Evolutionary conservation across 352 stramenopile species (phyloP).

Genomic region (Phytophthora nicotianae): DNA sequence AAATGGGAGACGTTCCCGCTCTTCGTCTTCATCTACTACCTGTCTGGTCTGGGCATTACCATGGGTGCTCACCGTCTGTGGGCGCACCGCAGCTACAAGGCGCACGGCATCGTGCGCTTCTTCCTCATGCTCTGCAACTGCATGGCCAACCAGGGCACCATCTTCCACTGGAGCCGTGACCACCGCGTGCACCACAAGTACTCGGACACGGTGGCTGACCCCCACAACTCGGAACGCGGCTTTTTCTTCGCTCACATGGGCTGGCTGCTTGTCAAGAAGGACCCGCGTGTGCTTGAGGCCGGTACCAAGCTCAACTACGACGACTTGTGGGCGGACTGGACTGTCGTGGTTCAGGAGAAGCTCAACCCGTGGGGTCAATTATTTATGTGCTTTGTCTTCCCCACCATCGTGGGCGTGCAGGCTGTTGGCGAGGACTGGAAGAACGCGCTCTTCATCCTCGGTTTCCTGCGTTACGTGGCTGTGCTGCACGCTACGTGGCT

Average conservation of each 20-base stretch:
- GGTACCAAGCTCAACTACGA: conserved; percentile 96
- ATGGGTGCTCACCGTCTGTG: conserved; percentile 98
- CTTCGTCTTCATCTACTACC: conserved; percentile 94
- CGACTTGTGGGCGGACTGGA: conserved; percentile 96
- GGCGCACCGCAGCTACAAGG: conserved; percentile 97
- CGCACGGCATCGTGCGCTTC: conserved; percentile 89
- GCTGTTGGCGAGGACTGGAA: conserved; percentile 94
- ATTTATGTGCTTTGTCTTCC: conserved; percentile 98
- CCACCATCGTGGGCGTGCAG: conserved; percentile 89
- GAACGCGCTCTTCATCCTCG: conserved; percentile 96
- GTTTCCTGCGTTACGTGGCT: conserved; percentile 93
- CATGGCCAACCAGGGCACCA: conserved; percentile 98
- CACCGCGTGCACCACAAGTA: conserved; percentile 99
- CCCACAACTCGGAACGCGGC: conserved; percentile 96
- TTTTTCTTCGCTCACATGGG: conserved; percentile 99
- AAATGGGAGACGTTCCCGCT: conserved; percentile 90
- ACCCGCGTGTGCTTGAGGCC: conserved; percentile 90
- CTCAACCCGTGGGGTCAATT: conserved; percentile 97
- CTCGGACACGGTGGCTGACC: conserved; percentile 94
- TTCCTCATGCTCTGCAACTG: conserved; percentile 98
- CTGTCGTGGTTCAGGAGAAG: conserved; percentile 96
- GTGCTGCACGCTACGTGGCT: conserved; percentile 98
- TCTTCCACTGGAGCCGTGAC: conserved; percentile 98
- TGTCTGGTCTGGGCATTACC: conserved; percentile 97
- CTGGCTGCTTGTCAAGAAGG: conserved; percentile 98